Evolutionary conservation across 331 rosid species (phyloP), one percentile per base, ranked within the genome.

Genomic region (Telfairia occidentalis): DNA sequence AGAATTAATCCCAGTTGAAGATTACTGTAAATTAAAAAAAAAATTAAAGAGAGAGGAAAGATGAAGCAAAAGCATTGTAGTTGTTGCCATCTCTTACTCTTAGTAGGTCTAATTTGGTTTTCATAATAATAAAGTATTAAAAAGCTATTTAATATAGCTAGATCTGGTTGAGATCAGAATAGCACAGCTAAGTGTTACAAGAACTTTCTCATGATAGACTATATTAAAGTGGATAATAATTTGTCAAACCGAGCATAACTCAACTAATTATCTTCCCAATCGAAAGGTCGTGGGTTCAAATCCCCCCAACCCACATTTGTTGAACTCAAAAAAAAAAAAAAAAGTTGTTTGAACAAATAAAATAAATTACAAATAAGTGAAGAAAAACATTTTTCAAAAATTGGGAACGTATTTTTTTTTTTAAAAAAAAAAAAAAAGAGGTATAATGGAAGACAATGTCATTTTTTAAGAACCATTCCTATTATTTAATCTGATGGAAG

Each of bases 41-140:
- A 2, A 38, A 37, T 0, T 3, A 10, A 35, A 32, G 10, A 9
- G 3, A 5, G 1, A n/a, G 53, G 49, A 5, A 66, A 67, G 21
- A 23, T 67, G 73, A 67, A 67, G 73, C 37, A 67, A 67, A 35
- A 67, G 73, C 73, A 38, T 69, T 43, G 11, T 21, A 66, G 74
- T 69, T 43, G 74, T 69, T 69, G 74, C 7, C 55, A 28, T 43
- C 34, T 69, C 74, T 69, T 29, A 21, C 35, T 69, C 55, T 69
- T 3, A 43, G 6, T 12, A 45, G 55, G 40, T 69, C 10, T 69
- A 66, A 40, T 66, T 37, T 40, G 73, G 73, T 38, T 66, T 66
- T 38, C 30, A 65, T 19, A 21, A 69, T 26, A 5, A 24, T 23
- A 67, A 23, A 19, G 35, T 67, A 42, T 9, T 23, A 34, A 60